Evolutionary conservation across 2,329 filamentous ascomycete species (phyloP).

Genomic region (Claviceps monticola): DNA sequence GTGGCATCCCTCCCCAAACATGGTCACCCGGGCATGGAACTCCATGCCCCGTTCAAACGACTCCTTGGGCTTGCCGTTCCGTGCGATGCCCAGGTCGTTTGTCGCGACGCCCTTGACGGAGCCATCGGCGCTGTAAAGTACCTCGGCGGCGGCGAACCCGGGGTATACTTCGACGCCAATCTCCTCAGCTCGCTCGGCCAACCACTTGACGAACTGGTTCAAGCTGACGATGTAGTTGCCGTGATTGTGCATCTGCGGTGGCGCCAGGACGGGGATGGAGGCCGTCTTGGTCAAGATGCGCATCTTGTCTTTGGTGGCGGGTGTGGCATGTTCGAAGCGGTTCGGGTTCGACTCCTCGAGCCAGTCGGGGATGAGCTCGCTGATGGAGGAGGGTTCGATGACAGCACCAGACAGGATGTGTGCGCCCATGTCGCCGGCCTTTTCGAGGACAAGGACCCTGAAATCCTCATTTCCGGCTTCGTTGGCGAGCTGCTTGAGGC

Average conservation of each 20-base stretch:
- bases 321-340: constrained; percentile 76
- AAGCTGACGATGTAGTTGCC: constrained; percentile 96
- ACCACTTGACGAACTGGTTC: constrained; percentile 91
- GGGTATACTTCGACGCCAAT: constrained; percentile 91
- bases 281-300: constrained; percentile 76
- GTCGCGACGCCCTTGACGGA: constrained; percentile 90
- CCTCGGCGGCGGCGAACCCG: constrained; percentile 86
- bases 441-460: constrained; percentile 81
- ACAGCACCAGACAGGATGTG: constrained; percentile 96
- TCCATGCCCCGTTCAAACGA: constrained; percentile 96
- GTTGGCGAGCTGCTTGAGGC: constrained; percentile 88
- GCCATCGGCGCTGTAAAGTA: constrained; percentile 75
- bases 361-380: constrained; percentile 91
- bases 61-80: constrained; percentile 75
- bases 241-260: constrained; percentile 95
- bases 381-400: constrained; percentile 73
- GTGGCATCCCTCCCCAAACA: constrained; percentile 92
- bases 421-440: constrained; percentile 86
- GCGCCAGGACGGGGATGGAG: constrained; percentile 68
- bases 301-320: constrained; percentile 77
- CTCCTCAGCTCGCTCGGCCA: constrained; percentile 93
- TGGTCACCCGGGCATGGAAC: constrained; percentile 82
- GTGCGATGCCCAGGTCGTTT: constrained; percentile 77
- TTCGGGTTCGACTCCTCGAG: constrained; percentile 75
- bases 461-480: constrained; percentile 94